These are phyloP conservation scores for Bruguiera sexangula DNA, from an alignment of 345 rosid genomes.

Conservation along the genomic window DNA sequence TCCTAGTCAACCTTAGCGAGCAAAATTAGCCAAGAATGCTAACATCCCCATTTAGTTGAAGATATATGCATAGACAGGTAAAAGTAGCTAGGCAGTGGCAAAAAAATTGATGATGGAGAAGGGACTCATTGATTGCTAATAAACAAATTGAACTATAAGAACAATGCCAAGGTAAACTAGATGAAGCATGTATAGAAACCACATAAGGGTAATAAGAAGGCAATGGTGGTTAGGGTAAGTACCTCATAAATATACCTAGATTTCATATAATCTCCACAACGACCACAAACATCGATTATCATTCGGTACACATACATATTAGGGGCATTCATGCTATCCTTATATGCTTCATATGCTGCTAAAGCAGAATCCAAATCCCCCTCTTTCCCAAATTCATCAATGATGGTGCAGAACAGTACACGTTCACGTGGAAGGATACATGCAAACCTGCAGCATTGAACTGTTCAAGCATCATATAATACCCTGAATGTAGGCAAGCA, in stretches of 20 bases:
- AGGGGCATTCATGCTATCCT: slow-evolving; percentile 45
- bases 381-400: slow-evolving; percentile 72
- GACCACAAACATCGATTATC: slow-evolving; percentile 74
- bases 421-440: slow-evolving; percentile 61
- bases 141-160: background rate
- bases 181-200: slow-evolving; percentile 8
- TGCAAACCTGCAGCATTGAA: slow-evolving; percentile 59
- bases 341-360: slow-evolving; percentile 63
- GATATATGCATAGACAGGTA: background rate
- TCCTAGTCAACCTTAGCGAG: background rate
- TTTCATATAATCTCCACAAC: slow-evolving; percentile 62
- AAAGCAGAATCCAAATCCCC: slow-evolving; percentile 69
- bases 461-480: slow-evolving; percentile 19
- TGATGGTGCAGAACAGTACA: slow-evolving; percentile 56
- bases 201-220: slow-evolving; percentile 1
- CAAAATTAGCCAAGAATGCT: background rate
- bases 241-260: slow-evolving; percentile 87
- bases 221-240: slow-evolving; percentile 23
- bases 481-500: background rate
- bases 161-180: background rate
- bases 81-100: background rate
- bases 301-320: slow-evolving; percentile 78
- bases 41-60: background rate
- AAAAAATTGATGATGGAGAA: background rate
- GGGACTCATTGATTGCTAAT: background rate